Evolutionary conservation across 192 early-diverging fungal species (phyloP).

Genomic region (Linnemannia elongata): DNA sequence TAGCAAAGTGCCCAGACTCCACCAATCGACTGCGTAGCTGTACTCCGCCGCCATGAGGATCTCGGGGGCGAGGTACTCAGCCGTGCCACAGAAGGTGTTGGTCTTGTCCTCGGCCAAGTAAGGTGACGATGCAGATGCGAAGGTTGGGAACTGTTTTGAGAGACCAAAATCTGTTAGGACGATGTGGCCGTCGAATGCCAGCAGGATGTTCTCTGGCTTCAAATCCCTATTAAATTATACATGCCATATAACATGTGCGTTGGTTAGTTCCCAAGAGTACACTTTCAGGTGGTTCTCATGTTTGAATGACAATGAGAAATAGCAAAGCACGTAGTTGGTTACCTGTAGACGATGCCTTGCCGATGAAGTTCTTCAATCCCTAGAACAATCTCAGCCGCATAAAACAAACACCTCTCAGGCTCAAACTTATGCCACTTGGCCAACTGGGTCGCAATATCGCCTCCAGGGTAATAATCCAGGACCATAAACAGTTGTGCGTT

Average conservation of each 20-base stretch:
- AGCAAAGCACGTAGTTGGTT: not conserved
- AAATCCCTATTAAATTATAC: slow-evolving; percentile 66
- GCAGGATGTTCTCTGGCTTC: slow-evolving; percentile 83
- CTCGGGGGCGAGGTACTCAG: slow-evolving; percentile 90
- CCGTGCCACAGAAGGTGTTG: slow-evolving; percentile 83
- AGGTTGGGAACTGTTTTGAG: slow-evolving; percentile 77
- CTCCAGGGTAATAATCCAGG: slow-evolving; percentile 91
- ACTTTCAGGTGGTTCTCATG: not conserved
- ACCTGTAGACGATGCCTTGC: slow-evolving; percentile 88
- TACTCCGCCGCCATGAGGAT: slow-evolving; percentile 71
- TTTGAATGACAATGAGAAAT: not conserved
- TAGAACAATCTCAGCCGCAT: slow-evolving; percentile 89
- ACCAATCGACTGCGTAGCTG: slow-evolving; percentile 88
- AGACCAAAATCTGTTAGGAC: slow-evolving; percentile 96
- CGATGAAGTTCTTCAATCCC: slow-evolving; percentile 91
- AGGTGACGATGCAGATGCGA: slow-evolving; percentile 21
- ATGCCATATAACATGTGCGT: not conserved
- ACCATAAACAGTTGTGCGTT: slow-evolving; percentile 89
- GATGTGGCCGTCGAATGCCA: slow-evolving; percentile 86
- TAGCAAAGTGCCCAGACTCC: slow-evolving; percentile 92
- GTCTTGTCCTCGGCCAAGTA: slow-evolving; percentile 58
- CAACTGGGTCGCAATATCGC: slow-evolving; percentile 93
- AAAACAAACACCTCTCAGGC: slow-evolving; percentile 84
- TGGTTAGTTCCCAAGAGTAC: not conserved
- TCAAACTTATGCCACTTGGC: slow-evolving; percentile 67